Conservation (phyloP, 495 filamentous ascomycete genomes). For the Penicillium alfredii region DNA sequence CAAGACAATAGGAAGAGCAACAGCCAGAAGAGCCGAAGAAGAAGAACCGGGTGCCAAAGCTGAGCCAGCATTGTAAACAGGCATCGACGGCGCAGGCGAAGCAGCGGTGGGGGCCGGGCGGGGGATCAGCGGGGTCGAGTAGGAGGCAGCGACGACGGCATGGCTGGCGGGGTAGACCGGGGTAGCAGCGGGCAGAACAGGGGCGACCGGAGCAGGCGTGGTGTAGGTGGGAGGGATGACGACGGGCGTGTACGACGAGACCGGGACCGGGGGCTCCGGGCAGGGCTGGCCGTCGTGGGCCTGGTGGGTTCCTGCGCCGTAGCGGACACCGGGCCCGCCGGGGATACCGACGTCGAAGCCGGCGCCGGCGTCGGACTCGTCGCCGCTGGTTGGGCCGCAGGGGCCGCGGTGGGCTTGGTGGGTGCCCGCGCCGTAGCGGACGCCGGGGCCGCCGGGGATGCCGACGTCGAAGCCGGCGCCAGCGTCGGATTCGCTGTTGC, state of each 20-base stretch:
- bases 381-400: conserved; percentile 16
- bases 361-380: conserved; percentile 15
- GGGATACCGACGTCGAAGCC: conserved; percentile 26
- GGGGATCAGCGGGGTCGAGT: conserved; percentile 20
- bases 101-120: conserved; percentile 13
- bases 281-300: conserved; percentile 17
- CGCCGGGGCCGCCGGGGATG: conserved; percentile 27
- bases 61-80: conserved; percentile 19
- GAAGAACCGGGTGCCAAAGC: conserved; percentile 17
- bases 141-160: too few relatives aligned
- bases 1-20: conserved; percentile 16
- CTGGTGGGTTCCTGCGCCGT: conserved; percentile 18
- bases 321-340: conserved; percentile 22
- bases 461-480: conserved; percentile 22
- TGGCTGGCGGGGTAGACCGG: too few relatives aligned
- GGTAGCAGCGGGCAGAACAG: conserved; percentile 6
- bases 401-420: conserved; percentile 14
- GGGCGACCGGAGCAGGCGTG: conserved; percentile 12
- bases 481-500: conserved; percentile 23
- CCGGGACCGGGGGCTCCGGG: conserved; percentile 14
- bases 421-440: conserved; percentile 15
- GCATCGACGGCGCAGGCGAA: conserved; percentile 10
- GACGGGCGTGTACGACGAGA: conserved; percentile 18
- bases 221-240: conserved; percentile 12
- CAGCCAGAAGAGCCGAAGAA: conserved; percentile 11